These are phyloP conservation scores for Solanum tarapatanum DNA, from an alignment of 257 asterid species.

Conservation along the genomic window DNA sequence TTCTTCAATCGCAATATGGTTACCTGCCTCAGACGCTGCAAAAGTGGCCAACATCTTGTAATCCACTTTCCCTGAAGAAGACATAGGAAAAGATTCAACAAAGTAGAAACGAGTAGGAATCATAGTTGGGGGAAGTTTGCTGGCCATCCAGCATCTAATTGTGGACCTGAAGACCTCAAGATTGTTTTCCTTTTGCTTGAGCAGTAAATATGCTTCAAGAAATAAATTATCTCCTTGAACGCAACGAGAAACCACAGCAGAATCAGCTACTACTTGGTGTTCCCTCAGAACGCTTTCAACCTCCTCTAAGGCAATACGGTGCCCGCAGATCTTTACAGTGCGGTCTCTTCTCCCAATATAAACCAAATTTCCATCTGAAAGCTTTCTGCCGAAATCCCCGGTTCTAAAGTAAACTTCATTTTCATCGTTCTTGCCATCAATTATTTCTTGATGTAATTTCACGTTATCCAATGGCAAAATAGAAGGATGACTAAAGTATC, in stretches of 20 bases:
- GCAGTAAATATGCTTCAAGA: constrained; percentile 71
- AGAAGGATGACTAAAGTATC: constrained; percentile 60
- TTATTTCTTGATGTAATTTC: constrained; percentile 12
- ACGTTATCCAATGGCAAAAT: constrained; percentile 34
- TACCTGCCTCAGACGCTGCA: constrained; percentile 16
- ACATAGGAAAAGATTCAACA: constrained; percentile 49
- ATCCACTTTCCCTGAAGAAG: constrained; percentile 87
- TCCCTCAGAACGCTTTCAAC: constrained; percentile 55
- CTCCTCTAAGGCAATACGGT: constrained; percentile 84
- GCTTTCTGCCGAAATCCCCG: constrained; percentile 81
- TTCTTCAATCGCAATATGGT: constrained; percentile 19
- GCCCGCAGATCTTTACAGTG: constrained; percentile 64
- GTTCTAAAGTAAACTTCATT: constrained; percentile 44
- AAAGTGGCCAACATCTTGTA: constrained; percentile 46
- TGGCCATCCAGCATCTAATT: constrained; percentile 48
- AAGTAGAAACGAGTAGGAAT: constrained; percentile 52
- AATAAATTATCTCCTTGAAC: constrained; percentile 37
- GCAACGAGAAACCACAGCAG: constrained; percentile 59
- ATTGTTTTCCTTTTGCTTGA: constrained; percentile 24
- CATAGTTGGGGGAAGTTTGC: constrained; percentile 62
- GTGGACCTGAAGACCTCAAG: constrained; percentile 29
- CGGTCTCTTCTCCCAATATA: constrained; percentile 89
- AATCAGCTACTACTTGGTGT: constrained; percentile 63
- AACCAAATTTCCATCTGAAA: constrained; percentile 69
- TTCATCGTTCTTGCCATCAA: background rate